Evolutionary conservation across 352 stramenopile genomes (phyloP), one percentile per base, ranked within the genome.

Genomic region (Aphanomyces euteiches): DNA sequence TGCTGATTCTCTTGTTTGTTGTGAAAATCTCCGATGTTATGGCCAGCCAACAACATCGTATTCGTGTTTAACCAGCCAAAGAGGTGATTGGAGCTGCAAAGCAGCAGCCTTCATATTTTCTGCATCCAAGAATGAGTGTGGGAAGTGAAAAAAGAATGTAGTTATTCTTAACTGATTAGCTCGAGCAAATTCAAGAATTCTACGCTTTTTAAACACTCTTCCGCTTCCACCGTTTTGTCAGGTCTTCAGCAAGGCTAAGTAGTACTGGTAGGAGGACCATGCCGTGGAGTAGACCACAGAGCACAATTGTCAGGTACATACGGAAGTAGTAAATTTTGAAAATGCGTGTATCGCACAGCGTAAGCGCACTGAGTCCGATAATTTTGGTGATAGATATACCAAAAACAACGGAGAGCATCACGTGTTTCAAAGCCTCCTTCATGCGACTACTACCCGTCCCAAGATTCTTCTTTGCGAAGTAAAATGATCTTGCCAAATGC

Each of bases 321-420:
- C 73, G 73, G 50, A 84, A 87, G 63, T 83, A 84, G 67, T 77
- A 79, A 47, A 77, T 77, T 39, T 77, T 72, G 43, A 85, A 87
- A 8, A 82, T 72, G 8, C 72, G 72, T 1, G 76, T 76, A 37
- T 78, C 67, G 39, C 70, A 69, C 38, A 83, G 66, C 8, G 74
- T 76, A 13, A 87, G 73, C 39, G 77, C 68, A 45, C 73, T 77
- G 34, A 84, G 75, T 40, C 72, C 78, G 13, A 83, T 69, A 19
- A 84, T 69, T 61, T 87, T 83, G 7, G 77, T 79, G 5, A 82
- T 37, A 13, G 75, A 73, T 38, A 79, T 74, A 19, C 65, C 40
- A 73, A 85, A 73, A 41, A 79, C 75, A 48, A 80, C 75, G 5
- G 75, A 83, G 8, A 72, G 47, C 56, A 83, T 74, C 13, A 85